phyloP scores from a whole-genome alignment of 139 green algal species.

The Picochlorum sp. region DNA sequence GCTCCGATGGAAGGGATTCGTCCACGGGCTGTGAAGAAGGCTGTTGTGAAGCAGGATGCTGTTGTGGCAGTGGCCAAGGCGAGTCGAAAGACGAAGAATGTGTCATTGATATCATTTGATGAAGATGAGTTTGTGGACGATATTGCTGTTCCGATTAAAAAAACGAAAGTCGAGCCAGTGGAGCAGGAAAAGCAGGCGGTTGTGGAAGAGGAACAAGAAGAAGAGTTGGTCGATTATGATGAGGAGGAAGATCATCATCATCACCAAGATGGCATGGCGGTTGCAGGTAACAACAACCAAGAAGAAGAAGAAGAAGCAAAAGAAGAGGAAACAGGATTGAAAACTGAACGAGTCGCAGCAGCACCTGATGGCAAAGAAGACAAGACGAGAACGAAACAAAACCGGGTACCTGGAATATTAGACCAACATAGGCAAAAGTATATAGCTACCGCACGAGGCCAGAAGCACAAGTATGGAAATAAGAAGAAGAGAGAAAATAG shows the following conservation, averaged over 20 bases:
- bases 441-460: too few species aligned
- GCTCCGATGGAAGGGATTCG: conserved; percentile 95
- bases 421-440: too few species aligned
- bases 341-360: not conserved
- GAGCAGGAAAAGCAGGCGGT: not conserved
- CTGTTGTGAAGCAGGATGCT: conserved; percentile 12
- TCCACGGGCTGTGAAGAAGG: conserved; percentile 34
- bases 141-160: conserved; percentile 34
- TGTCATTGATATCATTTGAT: conserved; percentile 82
- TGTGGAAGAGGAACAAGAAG: not conserved
- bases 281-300: too few species aligned
- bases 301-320: too few species aligned
- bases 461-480: too few species aligned
- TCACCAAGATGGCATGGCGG: too few species aligned
- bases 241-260: not conserved
- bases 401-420: too few species aligned
- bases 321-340: not conserved
- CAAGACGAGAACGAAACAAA: not conserved
- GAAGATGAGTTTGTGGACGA: conserved; percentile 26
- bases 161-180: not conserved
- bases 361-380: conserved; percentile 6
- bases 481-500: too few species aligned
- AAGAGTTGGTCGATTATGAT: not conserved
- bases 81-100: conserved; percentile 52
- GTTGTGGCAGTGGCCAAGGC: conserved; percentile 19